These are phyloP conservation scores for Marchantia paleacea DNA, from an alignment of 225 moss, liverwort and hornwort species.

Conservation along the genomic window DNA sequence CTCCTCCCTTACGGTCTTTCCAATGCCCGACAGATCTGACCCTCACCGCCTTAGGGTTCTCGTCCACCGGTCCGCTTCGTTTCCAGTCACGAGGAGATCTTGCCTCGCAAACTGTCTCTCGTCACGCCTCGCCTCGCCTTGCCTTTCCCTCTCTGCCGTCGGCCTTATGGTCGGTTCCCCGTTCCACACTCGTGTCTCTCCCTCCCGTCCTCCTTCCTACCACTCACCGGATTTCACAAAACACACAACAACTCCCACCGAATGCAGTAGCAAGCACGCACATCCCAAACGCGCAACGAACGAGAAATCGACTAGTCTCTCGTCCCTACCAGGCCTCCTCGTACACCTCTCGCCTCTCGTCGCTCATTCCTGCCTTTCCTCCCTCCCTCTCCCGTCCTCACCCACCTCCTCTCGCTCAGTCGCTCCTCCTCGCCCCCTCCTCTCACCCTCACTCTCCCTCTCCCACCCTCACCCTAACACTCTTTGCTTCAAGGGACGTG, in stretches of 20 bases:
- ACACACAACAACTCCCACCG: conserved; percentile 29
- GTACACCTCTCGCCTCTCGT: conserved; percentile 3
- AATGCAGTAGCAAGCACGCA: conserved; percentile 11
- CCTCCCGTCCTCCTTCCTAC: background rate
- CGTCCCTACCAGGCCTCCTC: background rate
- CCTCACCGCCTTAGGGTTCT: conserved; percentile 33
- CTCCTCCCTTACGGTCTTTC: conserved; percentile 15
- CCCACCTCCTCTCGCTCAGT: background rate
- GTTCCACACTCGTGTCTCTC: background rate
- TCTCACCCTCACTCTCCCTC: background rate
- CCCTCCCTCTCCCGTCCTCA: background rate
- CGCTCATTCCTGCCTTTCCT: conserved; percentile 4
- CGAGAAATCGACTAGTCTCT: conserved; percentile 22
- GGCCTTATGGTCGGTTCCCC: background rate
- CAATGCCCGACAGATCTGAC: conserved; percentile 44
- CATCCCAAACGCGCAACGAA: conserved; percentile 19
- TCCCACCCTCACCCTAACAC: background rate
- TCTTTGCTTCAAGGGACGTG: conserved; percentile 28
- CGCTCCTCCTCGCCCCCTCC: background rate
- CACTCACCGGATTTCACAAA: background rate
- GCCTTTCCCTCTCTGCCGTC: background rate
- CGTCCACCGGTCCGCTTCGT: conserved; percentile 1
- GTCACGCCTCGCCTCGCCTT: background rate
- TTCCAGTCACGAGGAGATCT: conserved; percentile 23
- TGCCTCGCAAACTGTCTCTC: conserved; percentile 12